phyloP scores from a whole-genome alignment of 208 protist species.

The Acanthamoeba royreba region DNA sequence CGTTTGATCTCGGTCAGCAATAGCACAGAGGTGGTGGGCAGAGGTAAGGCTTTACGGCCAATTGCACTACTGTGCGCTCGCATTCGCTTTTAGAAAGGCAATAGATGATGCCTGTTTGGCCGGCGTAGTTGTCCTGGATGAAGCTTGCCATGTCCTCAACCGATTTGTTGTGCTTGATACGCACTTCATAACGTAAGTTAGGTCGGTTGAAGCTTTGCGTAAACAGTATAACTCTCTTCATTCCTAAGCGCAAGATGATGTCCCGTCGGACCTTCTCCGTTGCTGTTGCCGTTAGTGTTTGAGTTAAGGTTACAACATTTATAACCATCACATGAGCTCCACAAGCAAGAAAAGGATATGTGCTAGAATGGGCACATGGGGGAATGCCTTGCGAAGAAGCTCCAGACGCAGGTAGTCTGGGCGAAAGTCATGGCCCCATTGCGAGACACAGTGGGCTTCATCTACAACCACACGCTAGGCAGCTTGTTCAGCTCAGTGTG shows the following conservation, averaged over 20 bases:
- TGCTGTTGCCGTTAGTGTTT: constrained; percentile 84
- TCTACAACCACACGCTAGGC: constrained; percentile 84
- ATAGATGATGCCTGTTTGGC: constrained; percentile 85
- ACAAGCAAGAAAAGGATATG: not conserved
- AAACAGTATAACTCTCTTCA: constrained; percentile 68
- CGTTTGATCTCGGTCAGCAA: not conserved
- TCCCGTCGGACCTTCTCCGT: constrained; percentile 83
- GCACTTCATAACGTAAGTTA: constrained; percentile 51
- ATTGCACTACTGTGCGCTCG: not conserved
- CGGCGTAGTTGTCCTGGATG: constrained; percentile 47
- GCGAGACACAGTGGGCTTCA: constrained; percentile 87
- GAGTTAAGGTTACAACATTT: not conserved
- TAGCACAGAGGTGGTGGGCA: not conserved
- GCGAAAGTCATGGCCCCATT: constrained; percentile 91
- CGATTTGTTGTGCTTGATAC: not conserved
- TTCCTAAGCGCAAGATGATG: constrained; percentile 76
- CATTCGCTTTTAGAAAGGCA: constrained; percentile 79
- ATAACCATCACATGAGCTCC: not conserved
- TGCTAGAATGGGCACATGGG: not conserved
- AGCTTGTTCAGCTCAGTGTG: not conserved
- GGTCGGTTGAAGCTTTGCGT: constrained; percentile 75
- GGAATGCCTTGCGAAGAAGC: not conserved
- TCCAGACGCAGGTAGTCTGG: constrained; percentile 71
- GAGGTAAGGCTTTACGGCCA: not conserved
- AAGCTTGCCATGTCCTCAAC: constrained; percentile 60